Base-by-base conservation (phyloP, 176 grass and related monocot genomes). In the Olyra latifolia region DNA sequence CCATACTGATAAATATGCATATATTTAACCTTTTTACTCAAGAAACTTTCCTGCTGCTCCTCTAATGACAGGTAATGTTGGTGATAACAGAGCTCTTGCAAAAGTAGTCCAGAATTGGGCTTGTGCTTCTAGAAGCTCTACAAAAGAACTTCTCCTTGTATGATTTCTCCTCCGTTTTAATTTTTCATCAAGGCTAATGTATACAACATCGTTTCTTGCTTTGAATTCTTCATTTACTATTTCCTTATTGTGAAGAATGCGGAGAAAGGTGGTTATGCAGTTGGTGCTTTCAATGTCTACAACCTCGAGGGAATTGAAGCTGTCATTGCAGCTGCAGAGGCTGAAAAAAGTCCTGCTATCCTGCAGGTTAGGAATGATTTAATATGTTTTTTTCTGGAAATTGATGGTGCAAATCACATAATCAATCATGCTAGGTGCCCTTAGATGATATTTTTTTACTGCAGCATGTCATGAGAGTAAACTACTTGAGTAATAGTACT, bases 271-370 rank as follows among this genome's bases (percentile, higher is more conserved):
- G 85, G 90, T 69, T 98, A 98, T 83, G 95, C 95, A 59, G 80
- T 98, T 81, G 95, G 95, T 78, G 95, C 95, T 80, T 98, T 98
- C 86, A 98, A 98, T 87, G 83, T 98, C 17, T 98, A 98, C 83
- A 98, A 98, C 52, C 88, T 98, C 66, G 95, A 98, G 82, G 95
- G 95, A 62, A 68, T 94, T 87, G 86, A 94, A 84, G 95, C 95
- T 57, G 92, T 98, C 32, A 46, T 98, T 94, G 89, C 92, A 85
- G 95, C 92, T 72, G 95, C 95, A 32, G 92, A 98, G 57, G 83
- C 86, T 89, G 92, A 92, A 83, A 83, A 87, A 49, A 94, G 95
- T 84, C 95, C 95, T 87, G 92, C 90, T 57, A 94, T 98, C 41
- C 81, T 94, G 69, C 92, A 98, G 90, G 95, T 98, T 79, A 83